A percentile compares a stretch with the other conserved stretches of the same genome.
Evolutionary conservation across 140 eudicot genomes (phyloP).

Genomic region (Stevia rebaudiana): DNA sequence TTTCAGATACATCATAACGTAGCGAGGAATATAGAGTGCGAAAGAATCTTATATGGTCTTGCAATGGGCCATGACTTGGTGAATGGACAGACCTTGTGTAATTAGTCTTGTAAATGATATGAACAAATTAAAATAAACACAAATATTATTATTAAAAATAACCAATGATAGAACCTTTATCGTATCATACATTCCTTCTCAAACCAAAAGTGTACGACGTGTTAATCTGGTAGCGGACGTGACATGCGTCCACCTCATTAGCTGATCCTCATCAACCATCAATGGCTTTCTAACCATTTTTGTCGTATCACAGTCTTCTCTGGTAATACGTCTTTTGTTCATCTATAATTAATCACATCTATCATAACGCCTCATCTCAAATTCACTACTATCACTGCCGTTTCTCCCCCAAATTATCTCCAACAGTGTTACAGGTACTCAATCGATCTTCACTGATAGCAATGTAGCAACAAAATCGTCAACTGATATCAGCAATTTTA

Average conservation of each 20-base stretch:
- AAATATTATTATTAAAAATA: too few relatives aligned
- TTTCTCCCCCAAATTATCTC: constrained; percentile 16
- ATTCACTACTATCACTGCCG: background rate
- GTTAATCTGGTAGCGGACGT: too few relatives aligned
- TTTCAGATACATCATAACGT: too few relatives aligned
- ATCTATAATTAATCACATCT: background rate
- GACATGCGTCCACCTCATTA: background rate
- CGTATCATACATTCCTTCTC: too few relatives aligned
- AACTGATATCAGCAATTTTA: background rate
- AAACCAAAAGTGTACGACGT: too few relatives aligned
- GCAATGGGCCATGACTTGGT: too few relatives aligned
- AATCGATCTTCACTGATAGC: background rate
- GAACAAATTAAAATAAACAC: too few relatives aligned
- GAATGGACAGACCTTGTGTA: too few relatives aligned
- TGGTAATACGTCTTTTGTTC: constrained; percentile 9
- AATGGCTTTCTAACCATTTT: constrained; percentile 16
- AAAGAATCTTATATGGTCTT: too few relatives aligned
- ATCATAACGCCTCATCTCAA: background rate
- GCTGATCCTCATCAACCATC: background rate
- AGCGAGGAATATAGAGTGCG: too few relatives aligned
- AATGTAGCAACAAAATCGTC: background rate
- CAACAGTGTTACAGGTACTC: constrained; percentile 10
- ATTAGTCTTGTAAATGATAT: too few relatives aligned
- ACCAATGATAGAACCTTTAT: too few relatives aligned
- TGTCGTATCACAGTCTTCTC: constrained; percentile 29